Percentiles rank a stretch among this genome's conserved stretches.
phyloP scores from a whole-genome alignment of 306 rosid genomes.

The Cicer yamashitae region DNA sequence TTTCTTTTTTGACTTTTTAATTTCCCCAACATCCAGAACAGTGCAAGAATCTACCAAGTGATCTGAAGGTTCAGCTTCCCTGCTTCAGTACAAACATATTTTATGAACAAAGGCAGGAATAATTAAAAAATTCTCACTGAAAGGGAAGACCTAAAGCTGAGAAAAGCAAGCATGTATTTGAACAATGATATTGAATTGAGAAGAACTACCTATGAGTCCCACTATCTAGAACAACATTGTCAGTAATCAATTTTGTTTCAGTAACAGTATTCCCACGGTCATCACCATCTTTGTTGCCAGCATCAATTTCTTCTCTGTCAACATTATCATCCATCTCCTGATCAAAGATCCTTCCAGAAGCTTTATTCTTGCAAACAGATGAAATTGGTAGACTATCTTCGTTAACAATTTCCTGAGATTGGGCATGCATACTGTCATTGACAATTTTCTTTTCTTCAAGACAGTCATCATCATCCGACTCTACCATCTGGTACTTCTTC shows the following conservation, averaged over 20 bases:
- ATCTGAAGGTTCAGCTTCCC: slow-evolving; percentile 40
- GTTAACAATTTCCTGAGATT: slow-evolving; percentile 48
- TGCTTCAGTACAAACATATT: slow-evolving; percentile 37
- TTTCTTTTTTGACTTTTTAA: slow-evolving; percentile 44
- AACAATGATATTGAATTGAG: slow-evolving; percentile 26
- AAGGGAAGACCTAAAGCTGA: slow-evolving; percentile 2
- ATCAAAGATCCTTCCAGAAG: slow-evolving; percentile 40
- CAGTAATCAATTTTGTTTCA: slow-evolving; percentile 43
- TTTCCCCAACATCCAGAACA: slow-evolving; percentile 38
- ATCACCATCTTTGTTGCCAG: slow-evolving; percentile 46
- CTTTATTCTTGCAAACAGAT: slow-evolving; percentile 50
- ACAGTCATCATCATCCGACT: slow-evolving; percentile 58
- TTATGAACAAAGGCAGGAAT: slow-evolving; percentile 31
- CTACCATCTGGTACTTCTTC: slow-evolving; percentile 62
- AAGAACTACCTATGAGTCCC: slow-evolving; percentile 50
- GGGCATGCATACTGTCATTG: slow-evolving; percentile 31
- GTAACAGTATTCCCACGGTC: slow-evolving; percentile 40
- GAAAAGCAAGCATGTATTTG: slow-evolving; percentile 20
- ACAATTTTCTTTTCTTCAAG: slow-evolving; percentile 39
- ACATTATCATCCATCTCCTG: slow-evolving; percentile 48
- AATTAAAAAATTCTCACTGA: not conserved
- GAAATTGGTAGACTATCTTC: slow-evolving; percentile 63
- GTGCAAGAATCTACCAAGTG: slow-evolving; percentile 37
- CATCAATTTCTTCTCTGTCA: slow-evolving; percentile 46
- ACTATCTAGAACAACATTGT: slow-evolving; percentile 43